These are phyloP conservation scores for Penicillium samsonianum DNA, from an alignment of 495 filamentous ascomycete species.

Conservation along the genomic window DNA sequence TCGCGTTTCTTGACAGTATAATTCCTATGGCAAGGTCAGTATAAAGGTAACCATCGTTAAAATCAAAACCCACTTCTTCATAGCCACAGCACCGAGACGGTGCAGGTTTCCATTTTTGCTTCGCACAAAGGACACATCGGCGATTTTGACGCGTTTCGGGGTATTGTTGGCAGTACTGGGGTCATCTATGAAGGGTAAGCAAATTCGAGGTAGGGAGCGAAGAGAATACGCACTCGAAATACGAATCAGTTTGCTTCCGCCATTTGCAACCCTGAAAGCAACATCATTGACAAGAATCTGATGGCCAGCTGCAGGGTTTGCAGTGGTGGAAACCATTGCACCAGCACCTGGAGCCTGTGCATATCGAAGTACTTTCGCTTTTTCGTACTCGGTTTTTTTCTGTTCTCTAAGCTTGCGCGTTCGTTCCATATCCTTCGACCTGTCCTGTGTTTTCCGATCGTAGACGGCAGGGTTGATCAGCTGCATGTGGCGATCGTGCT, in stretches of 20 bases:
- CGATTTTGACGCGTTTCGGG: conserved; percentile 75
- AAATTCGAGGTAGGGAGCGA: conserved; percentile 20
- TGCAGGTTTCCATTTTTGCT: conserved; percentile 92
- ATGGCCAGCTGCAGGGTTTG: conserved; percentile 47
- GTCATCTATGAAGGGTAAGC: conserved; percentile 59
- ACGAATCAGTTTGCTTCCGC: conserved; percentile 83
- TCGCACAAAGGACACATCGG: conserved; percentile 82
- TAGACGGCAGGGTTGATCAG: conserved; percentile 84
- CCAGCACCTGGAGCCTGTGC: conserved; percentile 45
- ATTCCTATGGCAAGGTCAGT: conserved; percentile 40
- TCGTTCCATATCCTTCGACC: conserved; percentile 73
- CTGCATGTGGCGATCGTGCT: conserved; percentile 82
- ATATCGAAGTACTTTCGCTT: conserved; percentile 53
- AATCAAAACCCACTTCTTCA: conserved; percentile 39
- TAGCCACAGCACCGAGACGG: conserved; percentile 54
- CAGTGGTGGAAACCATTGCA: conserved; percentile 34
- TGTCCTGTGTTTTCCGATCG: conserved; percentile 70
- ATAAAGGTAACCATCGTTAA: background rate
- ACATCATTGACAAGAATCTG: conserved; percentile 76
- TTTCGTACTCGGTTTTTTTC: conserved; percentile 62
- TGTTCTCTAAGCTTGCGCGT: conserved; percentile 62
- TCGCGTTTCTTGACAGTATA: conserved; percentile 62
- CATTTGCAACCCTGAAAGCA: conserved; percentile 70
- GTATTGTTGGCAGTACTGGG: conserved; percentile 65
- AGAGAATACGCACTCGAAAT: conserved; percentile 61